These are phyloP conservation scores for Ganoderma sinense DNA, from an alignment of 1,284 basidiomycete genomes.

Conservation along the genomic window DNA sequence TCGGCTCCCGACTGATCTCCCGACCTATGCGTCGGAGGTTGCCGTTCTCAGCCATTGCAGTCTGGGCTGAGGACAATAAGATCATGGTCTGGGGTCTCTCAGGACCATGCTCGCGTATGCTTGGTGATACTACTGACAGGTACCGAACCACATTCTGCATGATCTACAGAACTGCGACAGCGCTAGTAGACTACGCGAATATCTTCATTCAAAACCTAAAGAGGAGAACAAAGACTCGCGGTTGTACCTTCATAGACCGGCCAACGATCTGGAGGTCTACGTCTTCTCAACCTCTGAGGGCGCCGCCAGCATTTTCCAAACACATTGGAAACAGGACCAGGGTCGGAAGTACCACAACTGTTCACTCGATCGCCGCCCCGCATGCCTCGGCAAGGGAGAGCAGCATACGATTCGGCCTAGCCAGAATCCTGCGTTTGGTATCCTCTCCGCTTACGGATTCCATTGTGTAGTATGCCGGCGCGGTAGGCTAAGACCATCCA, in stretches of 20 bases:
- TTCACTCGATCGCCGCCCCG: background rate
- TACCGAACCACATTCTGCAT: background rate
- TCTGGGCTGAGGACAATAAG: background rate
- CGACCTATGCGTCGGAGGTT: background rate
- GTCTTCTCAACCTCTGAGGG: background rate
- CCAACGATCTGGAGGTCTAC: background rate
- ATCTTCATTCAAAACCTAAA: background rate
- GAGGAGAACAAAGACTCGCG: background rate
- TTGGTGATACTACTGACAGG: background rate
- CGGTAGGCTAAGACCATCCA: background rate
- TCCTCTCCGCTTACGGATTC: background rate
- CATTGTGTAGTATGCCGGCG: constrained; percentile 6
- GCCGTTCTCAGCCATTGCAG: background rate
- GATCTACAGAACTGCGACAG: background rate
- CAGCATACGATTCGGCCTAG: background rate
- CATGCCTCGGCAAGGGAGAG: background rate
- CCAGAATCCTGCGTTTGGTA: background rate
- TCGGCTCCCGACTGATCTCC: background rate
- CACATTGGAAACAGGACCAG: background rate
- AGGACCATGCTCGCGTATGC: background rate
- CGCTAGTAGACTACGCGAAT: background rate
- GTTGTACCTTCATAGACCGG: background rate
- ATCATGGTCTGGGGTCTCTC: background rate
- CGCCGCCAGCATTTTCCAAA: background rate
- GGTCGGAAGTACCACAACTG: background rate